Conservation (phyloP, 805 yeast genomes). For the Suhomyces xylopsoci region DNA sequence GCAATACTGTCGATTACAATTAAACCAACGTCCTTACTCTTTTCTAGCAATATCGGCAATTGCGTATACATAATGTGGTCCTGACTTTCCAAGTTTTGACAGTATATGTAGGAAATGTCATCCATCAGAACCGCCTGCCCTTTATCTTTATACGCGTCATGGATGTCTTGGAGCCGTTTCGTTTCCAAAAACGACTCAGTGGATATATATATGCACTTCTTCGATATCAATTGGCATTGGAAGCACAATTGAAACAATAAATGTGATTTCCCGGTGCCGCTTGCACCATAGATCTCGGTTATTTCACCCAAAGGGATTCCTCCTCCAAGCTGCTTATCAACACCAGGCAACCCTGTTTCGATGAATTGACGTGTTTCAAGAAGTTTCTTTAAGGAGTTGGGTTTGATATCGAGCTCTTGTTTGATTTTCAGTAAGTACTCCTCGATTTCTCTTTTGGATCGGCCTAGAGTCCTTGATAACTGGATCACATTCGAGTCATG, state of each 20-base stretch:
- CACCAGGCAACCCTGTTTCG: constrained; percentile 21
- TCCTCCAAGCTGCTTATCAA: constrained; percentile 29
- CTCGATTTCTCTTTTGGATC: constrained; percentile 27
- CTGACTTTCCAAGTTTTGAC: constrained; percentile 67
- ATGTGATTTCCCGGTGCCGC: constrained; percentile 87
- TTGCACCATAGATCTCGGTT: constrained; percentile 77
- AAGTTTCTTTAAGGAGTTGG: not conserved
- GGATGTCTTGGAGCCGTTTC: constrained; percentile 44
- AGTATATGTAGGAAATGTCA: constrained; percentile 51
- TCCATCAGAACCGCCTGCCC: constrained; percentile 21
- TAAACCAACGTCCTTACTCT: not conserved
- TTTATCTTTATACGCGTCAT: constrained; percentile 8
- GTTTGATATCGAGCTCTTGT: constrained; percentile 5
- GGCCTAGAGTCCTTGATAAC: constrained; percentile 20
- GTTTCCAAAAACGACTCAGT: constrained; percentile 78
- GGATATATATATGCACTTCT: constrained; percentile 51
- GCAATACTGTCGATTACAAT: constrained; percentile 78
- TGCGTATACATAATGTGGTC: constrained; percentile 71
- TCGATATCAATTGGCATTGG: constrained; percentile 42
- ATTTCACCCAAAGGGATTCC: constrained; percentile 31
- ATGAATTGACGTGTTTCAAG: constrained; percentile 3
- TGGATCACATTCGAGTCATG: constrained; percentile 10
- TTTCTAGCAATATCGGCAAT: constrained; percentile 49
- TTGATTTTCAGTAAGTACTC: constrained; percentile 14
- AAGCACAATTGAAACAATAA: constrained; percentile 64